Conservation (phyloP, 176 grass and related monocot species). For the Rhynchospora breviuscula region DNA sequence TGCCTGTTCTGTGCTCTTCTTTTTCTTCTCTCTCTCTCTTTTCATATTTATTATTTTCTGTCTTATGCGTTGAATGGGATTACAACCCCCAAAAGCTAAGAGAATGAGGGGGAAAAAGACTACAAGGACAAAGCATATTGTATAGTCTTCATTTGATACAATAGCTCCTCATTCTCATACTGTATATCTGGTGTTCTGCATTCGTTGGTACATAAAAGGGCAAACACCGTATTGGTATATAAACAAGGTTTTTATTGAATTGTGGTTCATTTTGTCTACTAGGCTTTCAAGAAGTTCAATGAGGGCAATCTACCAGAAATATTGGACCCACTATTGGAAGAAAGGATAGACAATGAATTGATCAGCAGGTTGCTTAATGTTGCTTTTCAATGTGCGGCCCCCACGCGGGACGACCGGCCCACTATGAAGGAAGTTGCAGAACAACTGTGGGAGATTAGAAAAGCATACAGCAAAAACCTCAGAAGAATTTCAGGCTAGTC, state of each 20-base stretch:
- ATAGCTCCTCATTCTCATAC: background rate
- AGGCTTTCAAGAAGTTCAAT: constrained; percentile 93
- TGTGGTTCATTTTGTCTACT: background rate
- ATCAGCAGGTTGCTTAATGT: constrained; percentile 57
- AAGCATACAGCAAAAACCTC: constrained; percentile 44
- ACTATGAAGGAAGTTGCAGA: constrained; percentile 88
- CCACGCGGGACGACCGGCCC: constrained; percentile 63
- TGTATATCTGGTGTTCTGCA: background rate
- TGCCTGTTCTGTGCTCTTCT: background rate
- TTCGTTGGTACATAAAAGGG: background rate
- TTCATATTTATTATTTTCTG: background rate
- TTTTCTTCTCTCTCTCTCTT: background rate
- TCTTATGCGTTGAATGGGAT: background rate
- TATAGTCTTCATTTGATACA: background rate
- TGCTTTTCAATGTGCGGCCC: constrained; percentile 75
- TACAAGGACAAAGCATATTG: background rate
- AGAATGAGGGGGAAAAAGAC: background rate
- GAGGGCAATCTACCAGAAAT: constrained; percentile 68
- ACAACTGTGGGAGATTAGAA: constrained; percentile 94
- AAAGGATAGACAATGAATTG: constrained; percentile 55
- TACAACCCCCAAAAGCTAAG: background rate
- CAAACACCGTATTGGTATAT: background rate
- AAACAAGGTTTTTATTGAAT: background rate
- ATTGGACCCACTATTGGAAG: constrained; percentile 73
- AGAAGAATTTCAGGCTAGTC: constrained; percentile 28